Conservation (phyloP, 2,329 filamentous ascomycete genomes). For the Monosporascus sp. region DNA sequence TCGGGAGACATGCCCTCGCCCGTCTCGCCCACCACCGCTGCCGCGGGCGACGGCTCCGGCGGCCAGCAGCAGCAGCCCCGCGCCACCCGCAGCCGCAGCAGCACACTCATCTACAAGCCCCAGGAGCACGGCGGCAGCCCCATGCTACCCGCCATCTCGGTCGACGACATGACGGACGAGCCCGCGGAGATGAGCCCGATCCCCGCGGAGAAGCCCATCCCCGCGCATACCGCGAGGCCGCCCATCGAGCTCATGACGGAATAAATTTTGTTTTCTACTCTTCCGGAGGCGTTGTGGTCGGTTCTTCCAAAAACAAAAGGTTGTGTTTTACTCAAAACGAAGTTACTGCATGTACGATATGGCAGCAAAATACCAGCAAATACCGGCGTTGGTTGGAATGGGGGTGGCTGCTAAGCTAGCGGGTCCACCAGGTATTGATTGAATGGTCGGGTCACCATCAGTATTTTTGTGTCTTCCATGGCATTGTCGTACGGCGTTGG, state of each 20-base stretch:
- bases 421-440: no score
- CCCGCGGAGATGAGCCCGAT: constrained; percentile 34
- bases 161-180: constrained; percentile 62
- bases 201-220: constrained; percentile 41
- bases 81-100: constrained; percentile 52
- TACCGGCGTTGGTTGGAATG: no score
- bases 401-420: no score
- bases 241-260: constrained; percentile 61
- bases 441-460: no score
- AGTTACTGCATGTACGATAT: background rate
- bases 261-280: constrained; percentile 5
- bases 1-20: constrained; percentile 22
- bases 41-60: constrained; percentile 27
- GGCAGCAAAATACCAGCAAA: no score
- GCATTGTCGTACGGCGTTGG: no score
- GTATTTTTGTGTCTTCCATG: no score
- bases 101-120: constrained; percentile 62
- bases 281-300: no score
- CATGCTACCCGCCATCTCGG: constrained; percentile 58
- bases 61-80: background rate
- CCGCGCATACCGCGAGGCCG: constrained; percentile 57
- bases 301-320: background rate
- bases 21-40: constrained; percentile 25
- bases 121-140: constrained; percentile 50
- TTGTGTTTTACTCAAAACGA: background rate